phyloP scores from a whole-genome alignment of 345 rosid genomes.

The Rhodamnia rubescens region DNA sequence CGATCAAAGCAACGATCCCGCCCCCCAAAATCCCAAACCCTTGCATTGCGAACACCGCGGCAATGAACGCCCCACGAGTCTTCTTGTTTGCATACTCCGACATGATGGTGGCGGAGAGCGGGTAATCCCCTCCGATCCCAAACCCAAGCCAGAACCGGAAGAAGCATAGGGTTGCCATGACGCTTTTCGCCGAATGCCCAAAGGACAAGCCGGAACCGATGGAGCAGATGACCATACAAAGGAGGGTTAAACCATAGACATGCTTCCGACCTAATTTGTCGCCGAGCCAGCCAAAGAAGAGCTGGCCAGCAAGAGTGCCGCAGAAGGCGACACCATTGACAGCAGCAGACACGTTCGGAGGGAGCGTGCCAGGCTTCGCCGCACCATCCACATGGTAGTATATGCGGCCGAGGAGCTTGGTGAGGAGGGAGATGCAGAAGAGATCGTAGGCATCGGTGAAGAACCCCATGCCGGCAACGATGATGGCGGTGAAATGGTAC shows the following conservation, averaged over 20 bases:
- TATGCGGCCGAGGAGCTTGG: slow-evolving; percentile 24
- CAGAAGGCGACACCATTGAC: slow-evolving; percentile 35
- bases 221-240: slow-evolving; percentile 48
- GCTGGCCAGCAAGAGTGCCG: slow-evolving; percentile 50
- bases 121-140: slow-evolving; percentile 77
- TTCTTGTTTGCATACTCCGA: slow-evolving; percentile 72
- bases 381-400: slow-evolving; percentile 13
- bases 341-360: slow-evolving; percentile 8
- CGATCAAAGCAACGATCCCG: slow-evolving; percentile 37
- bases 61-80: slow-evolving; percentile 62
- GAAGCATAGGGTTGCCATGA: slow-evolving; percentile 39
- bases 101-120: slow-evolving; percentile 72
- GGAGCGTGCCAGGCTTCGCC: not conserved
- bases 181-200: slow-evolving; percentile 31
- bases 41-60: slow-evolving; percentile 70
- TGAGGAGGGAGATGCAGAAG: slow-evolving; percentile 45
- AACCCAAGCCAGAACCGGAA: slow-evolving; percentile 57
- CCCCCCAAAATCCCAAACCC: slow-evolving; percentile 60
- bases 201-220: slow-evolving; percentile 53
- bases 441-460: slow-evolving; percentile 58
- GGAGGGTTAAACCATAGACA: slow-evolving; percentile 47
- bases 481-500: slow-evolving; percentile 54
- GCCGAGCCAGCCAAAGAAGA: slow-evolving; percentile 50
- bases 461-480: slow-evolving; percentile 57
- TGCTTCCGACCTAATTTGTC: slow-evolving; percentile 48